Percentiles rank a stretch among this genome's conserved stretches.
These are phyloP conservation scores for Draba incana DNA, from an alignment of 345 rosid species.

Conservation along the genomic window DNA sequence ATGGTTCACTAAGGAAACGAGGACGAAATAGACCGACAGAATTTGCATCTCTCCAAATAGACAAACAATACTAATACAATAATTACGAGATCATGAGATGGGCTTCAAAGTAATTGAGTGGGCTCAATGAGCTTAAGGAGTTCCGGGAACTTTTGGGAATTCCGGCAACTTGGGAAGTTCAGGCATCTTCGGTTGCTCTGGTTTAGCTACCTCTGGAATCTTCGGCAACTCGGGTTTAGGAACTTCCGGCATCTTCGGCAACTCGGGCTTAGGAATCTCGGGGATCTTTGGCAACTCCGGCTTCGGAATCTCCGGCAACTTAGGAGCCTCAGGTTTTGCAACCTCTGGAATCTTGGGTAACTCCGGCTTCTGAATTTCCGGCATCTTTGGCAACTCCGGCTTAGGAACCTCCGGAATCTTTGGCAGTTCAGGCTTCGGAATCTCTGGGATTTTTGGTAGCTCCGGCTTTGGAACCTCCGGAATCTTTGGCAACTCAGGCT, in stretches of 20 bases:
- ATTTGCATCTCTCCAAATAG: slow-evolving; percentile 15
- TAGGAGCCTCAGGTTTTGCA: slow-evolving; percentile 12
- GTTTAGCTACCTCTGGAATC: not conserved
- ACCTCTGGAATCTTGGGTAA: slow-evolving; percentile 15
- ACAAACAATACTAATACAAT: not conserved
- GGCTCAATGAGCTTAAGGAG: slow-evolving; percentile 13
- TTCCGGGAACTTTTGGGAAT: slow-evolving; percentile 36
- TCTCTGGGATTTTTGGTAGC: slow-evolving; percentile 15
- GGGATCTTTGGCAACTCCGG: not conserved
- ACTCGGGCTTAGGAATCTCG: not conserved
- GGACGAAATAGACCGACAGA: slow-evolving; percentile 7
- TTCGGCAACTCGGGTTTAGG: not conserved
- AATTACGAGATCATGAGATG: not conserved
- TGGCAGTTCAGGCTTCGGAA: slow-evolving; percentile 10
- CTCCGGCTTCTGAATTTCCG: slow-evolving; percentile 23
- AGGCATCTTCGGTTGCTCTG: slow-evolving; percentile 34
- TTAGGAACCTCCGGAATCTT: slow-evolving; percentile 30
- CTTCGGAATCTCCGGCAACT: too few species aligned
- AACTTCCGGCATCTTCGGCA: slow-evolving; percentile 23
- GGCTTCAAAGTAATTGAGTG: slow-evolving; percentile 13
- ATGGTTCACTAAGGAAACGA: not conserved
- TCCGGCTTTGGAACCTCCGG: slow-evolving; percentile 1
- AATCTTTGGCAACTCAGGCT: not conserved
- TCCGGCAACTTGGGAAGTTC: slow-evolving; percentile 26
- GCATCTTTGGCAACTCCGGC: slow-evolving; percentile 19